A percentile compares a stretch with the other conserved stretches of the same genome.
Conservation (phyloP, 331 rosid species). For the Dryas integrifolia region DNA sequence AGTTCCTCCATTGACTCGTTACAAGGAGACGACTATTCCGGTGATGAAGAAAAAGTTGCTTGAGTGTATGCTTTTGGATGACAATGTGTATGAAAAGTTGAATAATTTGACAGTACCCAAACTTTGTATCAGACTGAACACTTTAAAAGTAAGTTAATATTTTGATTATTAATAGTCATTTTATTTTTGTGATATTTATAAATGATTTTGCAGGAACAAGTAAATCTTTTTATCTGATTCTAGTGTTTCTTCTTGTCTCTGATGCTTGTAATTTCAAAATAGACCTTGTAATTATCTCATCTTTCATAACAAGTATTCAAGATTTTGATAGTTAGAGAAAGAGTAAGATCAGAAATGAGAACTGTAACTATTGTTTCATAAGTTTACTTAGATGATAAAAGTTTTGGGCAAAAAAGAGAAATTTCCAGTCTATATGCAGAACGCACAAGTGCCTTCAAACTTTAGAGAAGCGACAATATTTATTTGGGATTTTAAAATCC, state of each 20-base stretch:
- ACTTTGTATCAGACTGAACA: constrained; percentile 50
- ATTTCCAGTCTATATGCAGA: neutral
- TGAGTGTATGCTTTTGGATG: constrained; percentile 40
- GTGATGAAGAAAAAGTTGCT: constrained; percentile 43
- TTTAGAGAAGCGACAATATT: neutral
- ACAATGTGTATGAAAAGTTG: constrained; percentile 38
- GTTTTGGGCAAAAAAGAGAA: neutral
- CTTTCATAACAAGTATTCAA: neutral
- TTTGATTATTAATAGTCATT: neutral
- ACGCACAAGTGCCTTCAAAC: neutral
- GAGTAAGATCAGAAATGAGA: neutral
- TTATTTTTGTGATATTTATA: neutral
- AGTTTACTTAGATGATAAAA: neutral
- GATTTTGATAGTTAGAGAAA: constrained; percentile 1
- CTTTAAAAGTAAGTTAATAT: constrained; percentile 46
- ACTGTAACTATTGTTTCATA: neutral
- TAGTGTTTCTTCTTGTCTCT: neutral
- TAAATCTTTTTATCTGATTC: neutral
- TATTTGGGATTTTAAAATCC: neutral
- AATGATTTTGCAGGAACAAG: constrained; percentile 7
- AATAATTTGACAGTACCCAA: constrained; percentile 45
- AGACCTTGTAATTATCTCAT: neutral
- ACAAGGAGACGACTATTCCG: constrained; percentile 37
- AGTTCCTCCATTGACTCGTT: constrained; percentile 54
- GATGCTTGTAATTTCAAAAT: neutral